Evolutionary conservation across 1,284 basidiomycete species (phyloP), one percentile per base, ranked within the genome.

Genomic region (Rhodofomes roseus): DNA sequence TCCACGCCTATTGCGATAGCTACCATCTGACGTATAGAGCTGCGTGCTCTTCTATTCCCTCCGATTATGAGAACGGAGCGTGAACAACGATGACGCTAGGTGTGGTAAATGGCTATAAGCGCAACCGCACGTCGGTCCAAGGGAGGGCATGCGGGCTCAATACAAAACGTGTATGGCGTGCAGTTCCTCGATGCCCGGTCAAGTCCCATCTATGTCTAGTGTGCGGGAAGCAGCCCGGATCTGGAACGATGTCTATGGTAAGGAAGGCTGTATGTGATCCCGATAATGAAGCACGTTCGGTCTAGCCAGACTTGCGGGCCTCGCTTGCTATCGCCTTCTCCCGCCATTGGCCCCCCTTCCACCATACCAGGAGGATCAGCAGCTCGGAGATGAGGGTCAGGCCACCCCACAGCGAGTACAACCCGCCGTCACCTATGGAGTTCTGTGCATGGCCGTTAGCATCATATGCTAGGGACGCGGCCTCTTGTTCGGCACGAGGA

Each of bases 401-500:
- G 0, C 81, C 83, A 1, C 85, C 81, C 78, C 90, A 90, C 1
- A 90, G 75, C 0, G 87, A 86, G 70, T 91, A 93, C 54, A 89
- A 75, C 65, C 90, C 90, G 16, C 90, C 91, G 60, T 87, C 85
- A 1, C 84, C 85, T 40, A 86, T 77, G 0, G 75, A 71, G 56
- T 80, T 72, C 72, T 83, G 63, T 14, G 57, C 27, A 5, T 43
- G 23, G 29, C 37, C 27, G 48, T 55, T 27, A 50, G 55, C 25
- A 6, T 25, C 41, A 34, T 23, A 8, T 25, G 25, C 1, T 8
- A 41, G 3, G 25, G 22, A 8, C 23, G 11, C 16, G 43, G 23
- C 43, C 43, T 25, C 22, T 44, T 16, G 22, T n/a, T 6, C 16
- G 23, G 43, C 43, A 12, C 16, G 22, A 44, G 43, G 41, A 39